Evolutionary conservation across 306 rosid species (phyloP), one percentile per base, ranked within the genome.

Genomic region (Luffa aegyptiaca): DNA sequence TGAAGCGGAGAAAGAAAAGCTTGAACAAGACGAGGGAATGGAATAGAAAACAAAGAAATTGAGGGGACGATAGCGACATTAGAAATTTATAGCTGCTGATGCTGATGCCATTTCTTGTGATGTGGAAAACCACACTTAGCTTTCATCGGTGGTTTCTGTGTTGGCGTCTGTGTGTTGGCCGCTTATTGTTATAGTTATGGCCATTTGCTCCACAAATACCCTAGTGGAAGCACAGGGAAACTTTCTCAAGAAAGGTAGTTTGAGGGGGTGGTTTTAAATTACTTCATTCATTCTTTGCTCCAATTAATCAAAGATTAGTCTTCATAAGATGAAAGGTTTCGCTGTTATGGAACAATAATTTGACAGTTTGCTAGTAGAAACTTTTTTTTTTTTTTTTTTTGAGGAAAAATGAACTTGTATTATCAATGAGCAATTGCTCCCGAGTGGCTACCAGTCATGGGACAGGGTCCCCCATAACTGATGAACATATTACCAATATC

Each of bases 11-110:
- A 49, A 18, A 10, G 64, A 66, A 79, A 61, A 80, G 81, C 80
- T 73, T 79, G 85, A 86, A 45, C 80, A 79, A 20, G 21, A 83
- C 69, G 82, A 79, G 76, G 26, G 87, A 90, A 84, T 76, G 81
- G 84, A 81, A 88, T 75, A 20, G 17, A 69, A 69, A 44, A 3
- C 33, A 78, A 12, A 18, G 59, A n/a, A 5, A 36, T 2, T 48
- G 20, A 79, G 56, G 65, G n/a, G 13, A 56, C 14, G 88, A 82
- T 62, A 66, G 80, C 6, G 84, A 82, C 78, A 63, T 21, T 1
- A 79, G 76, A 79, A 48, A 62, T 77, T 59, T 76, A 16, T 63
- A 31, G 59, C 11, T 14, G 49, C 59, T 58, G 79, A 45, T 14
- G 49, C 59, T 58, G 79, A 45, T 71, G 17, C 56, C 39, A 68